Conservation (phyloP, 768 basidiomycete genomes). For the Boletus sp. region DNA sequence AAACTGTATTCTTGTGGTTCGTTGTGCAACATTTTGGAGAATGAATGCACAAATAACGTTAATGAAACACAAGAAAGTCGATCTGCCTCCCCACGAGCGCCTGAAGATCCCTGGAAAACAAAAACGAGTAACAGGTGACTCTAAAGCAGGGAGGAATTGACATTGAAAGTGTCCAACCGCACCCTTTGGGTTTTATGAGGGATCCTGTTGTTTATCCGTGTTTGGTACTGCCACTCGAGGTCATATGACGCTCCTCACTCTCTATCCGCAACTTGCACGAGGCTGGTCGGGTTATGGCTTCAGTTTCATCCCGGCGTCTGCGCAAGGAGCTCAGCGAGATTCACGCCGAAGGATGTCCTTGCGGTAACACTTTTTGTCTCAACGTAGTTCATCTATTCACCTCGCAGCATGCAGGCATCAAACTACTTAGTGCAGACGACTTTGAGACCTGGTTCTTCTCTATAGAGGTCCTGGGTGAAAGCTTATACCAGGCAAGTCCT, state of each 20-base stretch:
- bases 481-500: conserved; percentile 60
- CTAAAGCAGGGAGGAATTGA: conserved; percentile 58
- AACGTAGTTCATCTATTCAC: not conserved
- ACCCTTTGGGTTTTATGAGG: conserved; percentile 25
- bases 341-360: conserved; percentile 59
- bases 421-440: conserved; percentile 70
- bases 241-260: not conserved
- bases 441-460: conserved; percentile 75
- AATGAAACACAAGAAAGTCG: conserved; percentile 27
- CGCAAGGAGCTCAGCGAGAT: conserved; percentile 72
- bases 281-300: conserved; percentile 43
- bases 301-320: conserved; percentile 61
- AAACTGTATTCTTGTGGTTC: conserved; percentile 26
- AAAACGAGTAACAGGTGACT: conserved; percentile 59
- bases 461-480: conserved; percentile 83
- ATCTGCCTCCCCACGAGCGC: conserved; percentile 73
- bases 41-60: conserved; percentile 13
- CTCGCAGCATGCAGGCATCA: conserved; percentile 53
- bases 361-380: conserved; percentile 40
- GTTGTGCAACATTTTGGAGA: conserved; percentile 11
- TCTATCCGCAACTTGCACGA: conserved; percentile 14
- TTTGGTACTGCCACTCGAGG: conserved; percentile 26
- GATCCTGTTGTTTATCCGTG: conserved; percentile 34
- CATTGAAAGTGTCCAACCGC: conserved; percentile 22
- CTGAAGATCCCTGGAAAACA: conserved; percentile 45